Base-by-base conservation (phyloP, 208 protist species). In the Leishmania tarentolae region DNA sequence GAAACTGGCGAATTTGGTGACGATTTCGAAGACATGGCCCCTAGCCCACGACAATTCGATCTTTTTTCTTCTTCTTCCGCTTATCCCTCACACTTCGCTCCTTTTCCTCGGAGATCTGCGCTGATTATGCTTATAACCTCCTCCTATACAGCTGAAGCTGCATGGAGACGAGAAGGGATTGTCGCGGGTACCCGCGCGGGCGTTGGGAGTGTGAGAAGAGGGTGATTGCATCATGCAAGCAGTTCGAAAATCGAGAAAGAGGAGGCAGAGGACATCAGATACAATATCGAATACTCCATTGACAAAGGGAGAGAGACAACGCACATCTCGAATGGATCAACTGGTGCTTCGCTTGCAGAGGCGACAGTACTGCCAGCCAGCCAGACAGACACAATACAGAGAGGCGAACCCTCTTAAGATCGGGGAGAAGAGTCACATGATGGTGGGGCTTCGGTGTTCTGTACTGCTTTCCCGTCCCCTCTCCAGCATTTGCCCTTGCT, bases 11-110 rank as follows among this genome's bases (percentile, higher is more conserved):
- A 81, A 53, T 74, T 80, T 68, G 82, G 78, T n/a, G 74, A 68
- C 21, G 78, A 37, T 19, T 79, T 82, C 2, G 82, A 82, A 40
- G 82, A 37, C 87, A 93, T 92, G 53, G 42, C 57, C n/a, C 47
- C 46, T 78, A 46, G 2, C 28, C 72, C 40, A 73, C 4, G 9
- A 31, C 61, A n/a, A 19, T 46, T 80, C 5, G 35, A 42, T 78
- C 24, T 68, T 7, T 76, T 73, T 59, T 42, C 63, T 69, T 59
- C 61, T 74, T 37, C 11, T 50, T 50, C 46, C 35, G 8, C 24
- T 50, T 15, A 17, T 35, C 52, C 40, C 9, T 73, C 44, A 53
- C 69, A 53, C 40, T 28, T 75, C 42, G 53, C 66, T 21, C 72
- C 46, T 47, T 53, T 24, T 75, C 42, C n/a, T 57, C 53, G 69